Evolutionary conservation across 2,329 filamentous ascomycete genomes (phyloP).

Genomic region (Madurella mycetomatis): DNA sequence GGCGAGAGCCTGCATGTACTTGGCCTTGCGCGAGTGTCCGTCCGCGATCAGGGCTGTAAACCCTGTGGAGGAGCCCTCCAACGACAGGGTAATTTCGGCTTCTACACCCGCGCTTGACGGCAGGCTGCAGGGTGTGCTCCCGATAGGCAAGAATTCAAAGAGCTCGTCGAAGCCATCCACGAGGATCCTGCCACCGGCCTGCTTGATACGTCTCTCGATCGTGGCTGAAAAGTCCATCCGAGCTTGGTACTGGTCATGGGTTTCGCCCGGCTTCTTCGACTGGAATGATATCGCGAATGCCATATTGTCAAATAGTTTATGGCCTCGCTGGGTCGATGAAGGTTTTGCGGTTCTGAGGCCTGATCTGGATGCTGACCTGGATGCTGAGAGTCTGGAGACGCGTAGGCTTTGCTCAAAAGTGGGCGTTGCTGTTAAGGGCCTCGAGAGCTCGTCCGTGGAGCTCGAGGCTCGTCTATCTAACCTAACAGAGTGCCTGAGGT

Average conservation of each 20-base stretch:
- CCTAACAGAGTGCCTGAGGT: slow-evolving; percentile 27
- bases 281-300: slow-evolving; percentile 79
- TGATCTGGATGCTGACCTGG: slow-evolving; percentile 26
- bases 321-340: slow-evolving; percentile 12
- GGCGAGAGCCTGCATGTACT: slow-evolving; percentile 92
- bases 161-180: slow-evolving; percentile 75
- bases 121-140: slow-evolving; percentile 30
- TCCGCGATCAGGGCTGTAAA: slow-evolving; percentile 87
- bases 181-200: slow-evolving; percentile 69
- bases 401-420: slow-evolving; percentile 37
- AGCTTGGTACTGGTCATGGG: slow-evolving; percentile 44
- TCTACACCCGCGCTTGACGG: slow-evolving; percentile 23
- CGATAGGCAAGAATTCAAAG: slow-evolving; percentile 52
- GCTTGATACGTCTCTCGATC: slow-evolving; percentile 59
- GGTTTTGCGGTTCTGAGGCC: slow-evolving; percentile 18
- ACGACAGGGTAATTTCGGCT: slow-evolving; percentile 49
- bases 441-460: slow-evolving; percentile 47
- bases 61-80: slow-evolving; percentile 51
- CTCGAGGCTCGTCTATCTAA: slow-evolving; percentile 23
- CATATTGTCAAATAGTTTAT: slow-evolving; percentile 69
- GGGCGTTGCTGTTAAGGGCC: slow-evolving; percentile 35
- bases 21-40: slow-evolving; percentile 76
- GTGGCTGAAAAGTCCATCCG: slow-evolving; percentile 38
- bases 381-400: slow-evolving; percentile 23
- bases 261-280: slow-evolving; percentile 45